phyloP scores from a whole-genome alignment of 2,329 filamentous ascomycete genomes.

The Calonectria crousiana region DNA sequence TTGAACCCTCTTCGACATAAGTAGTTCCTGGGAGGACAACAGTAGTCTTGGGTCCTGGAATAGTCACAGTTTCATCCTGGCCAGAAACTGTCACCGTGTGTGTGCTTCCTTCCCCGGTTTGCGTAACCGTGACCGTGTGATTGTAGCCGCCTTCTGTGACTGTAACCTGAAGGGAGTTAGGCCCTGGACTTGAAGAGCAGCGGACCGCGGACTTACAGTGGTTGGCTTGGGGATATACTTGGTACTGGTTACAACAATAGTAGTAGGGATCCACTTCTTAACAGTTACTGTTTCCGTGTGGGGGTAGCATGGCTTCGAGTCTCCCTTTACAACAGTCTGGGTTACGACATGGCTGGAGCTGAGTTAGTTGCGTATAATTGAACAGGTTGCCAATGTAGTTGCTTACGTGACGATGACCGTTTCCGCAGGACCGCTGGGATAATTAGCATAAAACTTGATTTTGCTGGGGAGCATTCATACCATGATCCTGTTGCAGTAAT shows the following conservation, averaged over 20 bases:
- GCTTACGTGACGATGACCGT: conserved; percentile 20
- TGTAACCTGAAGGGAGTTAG: not conserved
- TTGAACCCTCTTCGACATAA: not conserved
- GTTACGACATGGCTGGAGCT: not conserved
- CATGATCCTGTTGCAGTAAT: not conserved
- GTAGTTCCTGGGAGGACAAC: conserved; percentile 7
- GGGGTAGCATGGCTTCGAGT: not conserved
- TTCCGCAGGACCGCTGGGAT: not conserved
- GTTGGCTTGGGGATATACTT: not conserved
- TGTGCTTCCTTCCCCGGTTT: not conserved
- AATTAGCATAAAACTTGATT: not conserved
- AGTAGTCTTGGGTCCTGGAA: not conserved
- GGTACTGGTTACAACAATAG: not conserved
- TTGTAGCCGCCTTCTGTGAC: not conserved
- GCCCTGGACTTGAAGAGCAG: not conserved
- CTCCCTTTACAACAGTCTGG: not conserved
- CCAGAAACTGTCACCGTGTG: conserved; percentile 4
- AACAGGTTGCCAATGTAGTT: not conserved
- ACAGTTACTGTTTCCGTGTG: not conserved
- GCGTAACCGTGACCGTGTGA: not conserved
- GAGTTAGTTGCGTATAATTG: not conserved
- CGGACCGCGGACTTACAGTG: not conserved
- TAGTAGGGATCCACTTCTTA: not conserved
- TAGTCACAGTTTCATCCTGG: not conserved
- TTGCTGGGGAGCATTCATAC: not conserved